These are phyloP conservation scores for Hortiboletus rubellus DNA, from an alignment of 1,284 basidiomycete genomes.

Conservation along the genomic window DNA sequence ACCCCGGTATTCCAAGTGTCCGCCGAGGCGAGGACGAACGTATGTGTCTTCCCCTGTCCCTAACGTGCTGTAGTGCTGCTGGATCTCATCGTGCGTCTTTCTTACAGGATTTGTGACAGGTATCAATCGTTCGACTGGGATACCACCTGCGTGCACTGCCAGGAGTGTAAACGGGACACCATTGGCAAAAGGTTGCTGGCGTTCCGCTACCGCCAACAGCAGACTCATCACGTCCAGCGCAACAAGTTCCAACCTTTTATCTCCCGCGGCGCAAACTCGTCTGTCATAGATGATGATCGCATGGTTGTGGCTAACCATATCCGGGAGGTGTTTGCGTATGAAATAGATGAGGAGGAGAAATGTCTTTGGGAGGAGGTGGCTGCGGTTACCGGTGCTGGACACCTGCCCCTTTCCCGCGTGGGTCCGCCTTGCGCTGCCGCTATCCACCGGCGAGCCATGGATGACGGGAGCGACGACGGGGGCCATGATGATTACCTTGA, in stretches of 20 bases:
- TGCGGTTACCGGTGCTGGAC: conserved; percentile 20
- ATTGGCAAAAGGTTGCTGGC: conserved; percentile 28
- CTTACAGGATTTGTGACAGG: conserved; percentile 25
- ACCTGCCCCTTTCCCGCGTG: conserved; percentile 15
- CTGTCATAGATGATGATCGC: conserved; percentile 7
- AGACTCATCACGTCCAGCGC: conserved; percentile 5
- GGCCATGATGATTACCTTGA: conserved; percentile 13
- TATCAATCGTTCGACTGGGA: conserved; percentile 23
- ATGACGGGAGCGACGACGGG: conserved; percentile 4
- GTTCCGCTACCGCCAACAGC: conserved; percentile 19
- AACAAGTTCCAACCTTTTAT: neutral
- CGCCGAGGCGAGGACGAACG: conserved; percentile 25
- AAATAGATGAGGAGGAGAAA: conserved; percentile 30
- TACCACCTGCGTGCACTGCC: conserved; percentile 27
- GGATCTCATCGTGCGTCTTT: conserved; percentile 7
- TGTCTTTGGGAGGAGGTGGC: conserved; percentile 33
- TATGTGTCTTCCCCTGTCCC: conserved; percentile 15
- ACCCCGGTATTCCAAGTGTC: conserved; percentile 21
- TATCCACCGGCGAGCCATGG: conserved; percentile 9
- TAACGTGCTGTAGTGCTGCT: neutral
- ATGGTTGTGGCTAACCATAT: conserved; percentile 9
- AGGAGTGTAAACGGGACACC: conserved; percentile 29
- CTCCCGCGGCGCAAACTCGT: neutral
- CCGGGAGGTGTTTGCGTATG: conserved; percentile 22
- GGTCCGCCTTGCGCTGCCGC: conserved; percentile 11